Percentiles rank a stretch among this genome's conserved stretches.
Evolutionary conservation across 1,139 yeast genomes (phyloP).

Genomic region (Ogataea hybrid): DNA sequence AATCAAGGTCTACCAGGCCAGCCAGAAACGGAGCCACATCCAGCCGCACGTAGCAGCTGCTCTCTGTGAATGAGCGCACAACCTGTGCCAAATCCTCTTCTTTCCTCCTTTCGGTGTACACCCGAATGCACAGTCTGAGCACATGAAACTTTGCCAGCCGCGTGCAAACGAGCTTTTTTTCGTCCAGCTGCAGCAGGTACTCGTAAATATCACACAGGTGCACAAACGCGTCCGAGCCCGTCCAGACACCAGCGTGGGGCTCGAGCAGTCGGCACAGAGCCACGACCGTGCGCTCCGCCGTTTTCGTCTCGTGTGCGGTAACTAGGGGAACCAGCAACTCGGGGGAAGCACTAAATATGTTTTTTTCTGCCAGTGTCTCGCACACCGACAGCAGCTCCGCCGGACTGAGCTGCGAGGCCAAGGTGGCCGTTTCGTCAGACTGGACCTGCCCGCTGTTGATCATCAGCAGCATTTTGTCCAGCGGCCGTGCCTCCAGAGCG

Average conservation of each 20-base stretch:
- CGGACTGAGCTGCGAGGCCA: background rate
- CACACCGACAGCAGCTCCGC: background rate
- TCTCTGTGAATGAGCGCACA: conserved; percentile 10
- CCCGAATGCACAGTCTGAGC: conserved; percentile 8
- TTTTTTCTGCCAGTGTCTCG: background rate
- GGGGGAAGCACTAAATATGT: background rate
- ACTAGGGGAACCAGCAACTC: conserved; percentile 1
- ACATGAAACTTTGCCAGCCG: conserved; percentile 9
- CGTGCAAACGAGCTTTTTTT: conserved; percentile 14
- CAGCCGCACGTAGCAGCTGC: conserved; percentile 19
- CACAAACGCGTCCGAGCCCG: background rate
- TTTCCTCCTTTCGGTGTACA: background rate
- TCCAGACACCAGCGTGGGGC: conserved; percentile 18
- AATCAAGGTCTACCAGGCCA: conserved; percentile 23
- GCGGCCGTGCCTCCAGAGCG: background rate
- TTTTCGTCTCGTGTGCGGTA: conserved; percentile 13
- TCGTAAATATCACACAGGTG: conserved; percentile 38
- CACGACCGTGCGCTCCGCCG: conserved; percentile 34
- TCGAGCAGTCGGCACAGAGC: conserved; percentile 33
- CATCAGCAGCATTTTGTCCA: background rate
- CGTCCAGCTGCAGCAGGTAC: conserved; percentile 15
- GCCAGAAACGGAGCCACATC: conserved; percentile 12
- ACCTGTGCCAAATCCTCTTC: conserved; percentile 1
- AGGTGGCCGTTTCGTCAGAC: background rate
- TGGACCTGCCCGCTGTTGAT: background rate